Percentiles rank a stretch among this genome's conserved stretches.
Conservation (phyloP, 2,329 filamentous ascomycete species). For the Phialophora tarda region DNA sequence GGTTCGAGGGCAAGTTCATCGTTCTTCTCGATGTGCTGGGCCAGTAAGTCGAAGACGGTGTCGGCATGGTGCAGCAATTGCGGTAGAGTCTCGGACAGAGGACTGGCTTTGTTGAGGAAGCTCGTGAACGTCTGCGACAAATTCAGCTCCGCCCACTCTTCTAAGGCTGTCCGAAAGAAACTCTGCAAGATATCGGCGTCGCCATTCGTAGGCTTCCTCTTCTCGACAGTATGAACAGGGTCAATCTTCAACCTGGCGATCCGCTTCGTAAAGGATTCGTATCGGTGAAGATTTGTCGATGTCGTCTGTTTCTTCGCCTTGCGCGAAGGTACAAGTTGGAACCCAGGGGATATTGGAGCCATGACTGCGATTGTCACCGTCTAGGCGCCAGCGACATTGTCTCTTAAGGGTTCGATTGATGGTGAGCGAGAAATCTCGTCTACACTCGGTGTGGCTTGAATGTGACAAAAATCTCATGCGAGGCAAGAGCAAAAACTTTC, state of each 20-base stretch:
- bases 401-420: background rate
- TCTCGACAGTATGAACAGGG: constrained; percentile 85
- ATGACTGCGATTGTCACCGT: constrained; percentile 39
- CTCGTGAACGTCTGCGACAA: constrained; percentile 78
- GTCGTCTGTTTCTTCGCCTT: constrained; percentile 66
- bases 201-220: constrained; percentile 71
- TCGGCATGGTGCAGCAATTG: constrained; percentile 91
- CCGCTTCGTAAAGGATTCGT: constrained; percentile 88
- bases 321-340: constrained; percentile 72
- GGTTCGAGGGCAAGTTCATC: constrained; percentile 84
- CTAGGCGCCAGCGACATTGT: background rate
- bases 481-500: constrained; percentile 5
- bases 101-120: constrained; percentile 76
- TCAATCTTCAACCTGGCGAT: constrained; percentile 93
- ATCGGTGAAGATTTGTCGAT: constrained; percentile 83
- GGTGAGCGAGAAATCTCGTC: background rate
- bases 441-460: background rate
- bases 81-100: constrained; percentile 85
- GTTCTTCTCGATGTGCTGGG: constrained; percentile 74
- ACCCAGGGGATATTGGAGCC: constrained; percentile 64
- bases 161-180: constrained; percentile 80
- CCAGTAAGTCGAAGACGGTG: constrained; percentile 78
- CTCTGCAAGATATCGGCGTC: constrained; percentile 73
- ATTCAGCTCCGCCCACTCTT: constrained; percentile 92
- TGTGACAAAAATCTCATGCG: constrained; percentile 2